Percentiles rank a stretch among this genome's conserved stretches.
Conservation (phyloP, 2,329 filamentous ascomycete species). For the Hypoxylon sp. region DNA sequence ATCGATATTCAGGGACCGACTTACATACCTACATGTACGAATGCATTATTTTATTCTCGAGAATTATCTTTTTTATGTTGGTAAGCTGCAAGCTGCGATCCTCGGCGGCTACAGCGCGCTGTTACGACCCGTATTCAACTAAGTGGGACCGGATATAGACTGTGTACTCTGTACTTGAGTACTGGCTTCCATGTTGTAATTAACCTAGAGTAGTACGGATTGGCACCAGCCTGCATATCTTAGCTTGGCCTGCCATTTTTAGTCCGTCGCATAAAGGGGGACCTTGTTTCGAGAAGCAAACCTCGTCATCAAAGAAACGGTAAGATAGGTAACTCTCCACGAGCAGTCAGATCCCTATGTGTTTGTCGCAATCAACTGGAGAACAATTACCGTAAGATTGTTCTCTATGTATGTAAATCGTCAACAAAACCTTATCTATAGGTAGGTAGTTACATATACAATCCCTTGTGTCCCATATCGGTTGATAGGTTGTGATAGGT, state of each 20-base stretch:
- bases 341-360: background rate
- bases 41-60: constrained; percentile 19
- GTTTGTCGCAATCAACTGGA: constrained; percentile 12
- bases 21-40: background rate
- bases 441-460: background rate
- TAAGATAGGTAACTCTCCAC: background rate
- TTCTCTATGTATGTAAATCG: constrained; percentile 14
- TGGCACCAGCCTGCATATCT: constrained; percentile 36
- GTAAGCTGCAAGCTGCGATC: constrained; percentile 44
- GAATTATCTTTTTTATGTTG: constrained; percentile 8
- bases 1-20: constrained; percentile 41
- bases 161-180: constrained; percentile 45
- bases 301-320: constrained; percentile 23
- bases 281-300: constrained; percentile 41
- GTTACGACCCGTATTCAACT: constrained; percentile 44
- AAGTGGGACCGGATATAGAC: constrained; percentile 46
- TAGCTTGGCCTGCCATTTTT: constrained; percentile 44
- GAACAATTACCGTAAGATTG: background rate
- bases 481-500: constrained; percentile 1
- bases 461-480: background rate
- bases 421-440: background rate
- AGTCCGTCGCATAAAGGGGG: constrained; percentile 38
- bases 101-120: constrained; percentile 51
- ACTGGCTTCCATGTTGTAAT: constrained; percentile 19
- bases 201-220: constrained; percentile 38